phyloP scores from a whole-genome alignment of 176 grass and related monocot genomes.

The Musa itinerans region DNA sequence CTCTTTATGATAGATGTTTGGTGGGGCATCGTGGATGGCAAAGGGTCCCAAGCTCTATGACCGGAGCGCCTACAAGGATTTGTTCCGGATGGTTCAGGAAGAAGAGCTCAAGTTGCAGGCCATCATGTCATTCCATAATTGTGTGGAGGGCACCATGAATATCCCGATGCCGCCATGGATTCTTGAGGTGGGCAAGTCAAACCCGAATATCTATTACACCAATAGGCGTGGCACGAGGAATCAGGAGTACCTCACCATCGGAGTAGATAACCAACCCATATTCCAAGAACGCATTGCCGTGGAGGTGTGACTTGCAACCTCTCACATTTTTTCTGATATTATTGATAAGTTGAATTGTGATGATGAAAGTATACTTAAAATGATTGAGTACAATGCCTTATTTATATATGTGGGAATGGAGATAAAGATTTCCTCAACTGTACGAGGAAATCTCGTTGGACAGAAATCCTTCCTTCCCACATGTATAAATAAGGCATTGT shows the following conservation, averaged over 20 bases:
- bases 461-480: no score
- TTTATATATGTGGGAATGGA: no score
- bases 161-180: constrained; percentile 71
- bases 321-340: not conserved
- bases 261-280: constrained; percentile 66
- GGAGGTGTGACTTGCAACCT: constrained; percentile 38
- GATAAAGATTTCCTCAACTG: no score
- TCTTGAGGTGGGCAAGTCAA: constrained; percentile 17
- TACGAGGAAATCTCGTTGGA: no score
- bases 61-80: constrained; percentile 57
- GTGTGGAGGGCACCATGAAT: constrained; percentile 55
- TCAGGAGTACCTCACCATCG: constrained; percentile 64
- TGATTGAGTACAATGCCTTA: no score
- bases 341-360: no score
- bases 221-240: constrained; percentile 42
- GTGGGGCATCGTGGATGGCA: constrained; percentile 77
- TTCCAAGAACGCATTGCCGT: constrained; percentile 62
- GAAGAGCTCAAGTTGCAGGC: constrained; percentile 69
- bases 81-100: constrained; percentile 58
- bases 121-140: constrained; percentile 90
- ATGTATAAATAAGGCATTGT: no score
- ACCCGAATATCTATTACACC: constrained; percentile 73
- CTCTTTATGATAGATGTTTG: constrained; percentile 67
- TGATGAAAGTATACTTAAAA: no score
- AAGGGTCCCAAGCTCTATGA: constrained; percentile 39